Percentiles rank a stretch among this genome's conserved stretches.
phyloP scores from a whole-genome alignment of 169 alveolate species.

The Plasmodium falciparum region DNA sequence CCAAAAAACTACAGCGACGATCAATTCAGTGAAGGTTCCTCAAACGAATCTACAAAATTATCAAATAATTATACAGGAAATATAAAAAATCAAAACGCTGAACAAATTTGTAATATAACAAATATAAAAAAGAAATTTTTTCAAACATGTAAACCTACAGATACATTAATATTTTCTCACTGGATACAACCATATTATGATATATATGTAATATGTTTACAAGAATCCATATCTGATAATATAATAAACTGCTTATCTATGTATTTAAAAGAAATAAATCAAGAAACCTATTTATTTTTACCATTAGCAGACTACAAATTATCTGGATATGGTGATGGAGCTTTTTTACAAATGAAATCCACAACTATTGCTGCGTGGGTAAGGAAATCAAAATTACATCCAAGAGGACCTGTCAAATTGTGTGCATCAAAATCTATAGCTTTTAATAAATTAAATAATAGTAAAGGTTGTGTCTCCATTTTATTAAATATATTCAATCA shows the following conservation, averaged over 20 bases:
- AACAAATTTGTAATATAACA: neutral
- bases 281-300: conserved; percentile 79
- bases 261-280: conserved; percentile 79
- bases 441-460: conserved; percentile 83
- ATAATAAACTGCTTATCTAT: conserved; percentile 79
- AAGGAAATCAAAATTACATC: conserved; percentile 73
- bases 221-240: conserved; percentile 87
- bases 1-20: neutral
- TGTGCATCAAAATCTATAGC: conserved; percentile 80
- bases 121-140: conserved; percentile 1
- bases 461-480: conserved; percentile 89
- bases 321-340: conserved; percentile 91
- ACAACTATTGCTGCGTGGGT: conserved; percentile 86
- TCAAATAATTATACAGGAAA: neutral
- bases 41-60: neutral
- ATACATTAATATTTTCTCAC: conserved; percentile 81
- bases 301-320: conserved; percentile 84
- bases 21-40: neutral
- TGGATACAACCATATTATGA: conserved; percentile 88
- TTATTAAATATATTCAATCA: conserved; percentile 82
- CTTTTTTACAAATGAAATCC: conserved; percentile 86
- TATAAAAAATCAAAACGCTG: neutral
- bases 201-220: conserved; percentile 86
- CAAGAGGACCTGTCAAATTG: conserved; percentile 76
- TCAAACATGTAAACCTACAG: conserved; percentile 34